phyloP scores from a whole-genome alignment of 1,284 basidiomycete genomes.

The Cryptococcus floricola region DNA sequence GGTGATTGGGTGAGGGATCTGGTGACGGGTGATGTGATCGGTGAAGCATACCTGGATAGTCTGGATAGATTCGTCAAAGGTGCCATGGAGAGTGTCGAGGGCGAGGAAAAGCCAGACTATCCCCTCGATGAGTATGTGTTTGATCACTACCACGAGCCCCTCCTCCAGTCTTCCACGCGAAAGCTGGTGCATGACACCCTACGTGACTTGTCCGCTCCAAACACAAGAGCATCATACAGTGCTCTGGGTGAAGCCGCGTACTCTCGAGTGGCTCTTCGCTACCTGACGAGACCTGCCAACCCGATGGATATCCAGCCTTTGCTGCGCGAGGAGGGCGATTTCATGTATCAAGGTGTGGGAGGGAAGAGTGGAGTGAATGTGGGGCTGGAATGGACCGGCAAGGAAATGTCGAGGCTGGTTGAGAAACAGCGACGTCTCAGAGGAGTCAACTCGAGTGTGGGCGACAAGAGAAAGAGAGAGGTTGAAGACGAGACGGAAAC shows the following conservation, averaged over 20 bases:
- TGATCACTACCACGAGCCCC: slow-evolving; percentile 24
- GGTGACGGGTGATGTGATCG: slow-evolving; percentile 28
- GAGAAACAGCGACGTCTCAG: background rate
- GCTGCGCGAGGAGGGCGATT: slow-evolving; percentile 32
- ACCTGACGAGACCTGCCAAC: slow-evolving; percentile 24
- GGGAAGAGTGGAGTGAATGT: slow-evolving; percentile 28
- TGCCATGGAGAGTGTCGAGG: slow-evolving; percentile 23
- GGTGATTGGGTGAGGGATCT: slow-evolving; percentile 31
- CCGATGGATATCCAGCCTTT: slow-evolving; percentile 38
- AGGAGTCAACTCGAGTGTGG: background rate
- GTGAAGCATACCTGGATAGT: slow-evolving; percentile 43
- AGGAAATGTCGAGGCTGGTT: slow-evolving; percentile 22
- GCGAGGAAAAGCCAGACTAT: background rate
- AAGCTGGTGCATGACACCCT: slow-evolving; percentile 11
- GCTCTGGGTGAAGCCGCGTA: slow-evolving; percentile 18
- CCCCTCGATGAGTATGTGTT: slow-evolving; percentile 29
- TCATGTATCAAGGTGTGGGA: slow-evolving; percentile 32
- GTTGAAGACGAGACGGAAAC: background rate
- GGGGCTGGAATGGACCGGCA: slow-evolving; percentile 30
- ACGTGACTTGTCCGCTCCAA: slow-evolving; percentile 1
- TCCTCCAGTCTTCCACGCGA: slow-evolving; percentile 15
- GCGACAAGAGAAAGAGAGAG: slow-evolving; percentile 1
- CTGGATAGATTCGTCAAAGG: slow-evolving; percentile 40
- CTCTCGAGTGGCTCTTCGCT: slow-evolving; percentile 23
- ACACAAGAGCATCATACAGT: background rate